Conservation (phyloP, 164 flowering plant species). For the Vitis rupestris region DNA sequence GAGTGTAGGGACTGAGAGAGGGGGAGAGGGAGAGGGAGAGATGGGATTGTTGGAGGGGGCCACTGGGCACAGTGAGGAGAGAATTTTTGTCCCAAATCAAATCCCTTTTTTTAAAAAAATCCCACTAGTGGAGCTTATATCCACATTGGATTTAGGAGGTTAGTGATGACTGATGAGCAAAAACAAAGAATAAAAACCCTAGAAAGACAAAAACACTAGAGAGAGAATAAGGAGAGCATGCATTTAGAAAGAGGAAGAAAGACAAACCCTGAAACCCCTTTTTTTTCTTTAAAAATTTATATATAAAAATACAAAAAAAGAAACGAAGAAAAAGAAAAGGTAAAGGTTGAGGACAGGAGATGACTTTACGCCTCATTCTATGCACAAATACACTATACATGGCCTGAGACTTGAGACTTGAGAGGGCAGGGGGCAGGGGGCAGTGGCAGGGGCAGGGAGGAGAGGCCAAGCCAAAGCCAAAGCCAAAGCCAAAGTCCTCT, state of each 20-base stretch:
- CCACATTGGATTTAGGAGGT: slow-evolving; percentile 11
- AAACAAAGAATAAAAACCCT: slow-evolving; percentile 14
- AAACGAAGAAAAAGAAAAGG: slow-evolving; percentile 1
- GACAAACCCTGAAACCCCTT: slow-evolving; percentile 9
- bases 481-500: neutral
- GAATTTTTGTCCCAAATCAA: slow-evolving; percentile 22
- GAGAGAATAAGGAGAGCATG: neutral
- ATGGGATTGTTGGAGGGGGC: slow-evolving; percentile 9
- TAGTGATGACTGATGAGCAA: neutral
- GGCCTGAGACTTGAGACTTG: too few relatives aligned
- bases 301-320: neutral
- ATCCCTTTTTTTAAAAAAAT: neutral
- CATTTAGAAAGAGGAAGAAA: slow-evolving; percentile 3
- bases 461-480: too few relatives aligned
- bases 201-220: slow-evolving; percentile 20
- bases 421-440: too few relatives aligned
- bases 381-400: slow-evolving; percentile 5
- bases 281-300: neutral
- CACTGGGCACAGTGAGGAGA: neutral
- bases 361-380: slow-evolving; percentile 22
- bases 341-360: slow-evolving; percentile 16
- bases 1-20: too few relatives aligned
- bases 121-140: neutral
- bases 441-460: too few relatives aligned
- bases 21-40: neutral